A percentile compares a stretch with the other conserved stretches of the same genome.
These are phyloP conservation scores for Skeletonema potamos DNA, from an alignment of 108 stramenopile species.

Conservation along the genomic window DNA sequence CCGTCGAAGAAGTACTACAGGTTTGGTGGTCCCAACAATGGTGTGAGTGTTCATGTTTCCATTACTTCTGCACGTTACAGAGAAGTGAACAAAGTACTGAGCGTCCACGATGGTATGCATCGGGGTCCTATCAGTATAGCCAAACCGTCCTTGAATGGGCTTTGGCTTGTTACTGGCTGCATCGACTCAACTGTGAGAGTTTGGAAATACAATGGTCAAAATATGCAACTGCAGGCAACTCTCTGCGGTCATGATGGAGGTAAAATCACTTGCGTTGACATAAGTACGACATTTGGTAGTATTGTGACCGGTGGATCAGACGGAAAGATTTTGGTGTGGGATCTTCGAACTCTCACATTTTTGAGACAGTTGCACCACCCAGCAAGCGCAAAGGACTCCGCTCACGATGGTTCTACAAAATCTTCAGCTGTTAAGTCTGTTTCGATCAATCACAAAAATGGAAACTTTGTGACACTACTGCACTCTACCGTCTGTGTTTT, in stretches of 20 bases:
- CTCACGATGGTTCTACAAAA: slow-evolving; percentile 17
- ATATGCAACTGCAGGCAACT: slow-evolving; percentile 74
- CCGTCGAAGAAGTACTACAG: slow-evolving; percentile 77
- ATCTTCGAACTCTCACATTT: slow-evolving; percentile 87
- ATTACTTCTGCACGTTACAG: slow-evolving; percentile 62
- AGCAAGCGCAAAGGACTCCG: slow-evolving; percentile 1
- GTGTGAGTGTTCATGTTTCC: slow-evolving; percentile 83
- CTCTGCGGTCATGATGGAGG: slow-evolving; percentile 90
- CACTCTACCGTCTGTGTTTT: slow-evolving; percentile 80
- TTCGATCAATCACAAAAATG: slow-evolving; percentile 88
- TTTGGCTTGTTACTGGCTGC: slow-evolving; percentile 87
- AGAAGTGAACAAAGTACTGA: slow-evolving; percentile 84
- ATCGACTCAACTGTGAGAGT: slow-evolving; percentile 90
- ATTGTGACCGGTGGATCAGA: slow-evolving; percentile 89
- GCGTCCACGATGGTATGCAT: slow-evolving; percentile 93
- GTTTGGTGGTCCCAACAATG: slow-evolving; percentile 78
- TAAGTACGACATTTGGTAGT: slow-evolving; percentile 80
- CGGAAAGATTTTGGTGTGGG: slow-evolving; percentile 92
- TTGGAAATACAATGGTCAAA: slow-evolving; percentile 83
- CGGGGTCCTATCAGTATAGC: slow-evolving; percentile 75
- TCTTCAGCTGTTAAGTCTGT: slow-evolving; percentile 66
- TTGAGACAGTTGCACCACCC: slow-evolving; percentile 67
- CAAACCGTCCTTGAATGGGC: slow-evolving; percentile 75
- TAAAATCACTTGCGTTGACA: slow-evolving; percentile 84
- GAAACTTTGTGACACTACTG: slow-evolving; percentile 86